Percentiles rank a stretch among this genome's conserved stretches.
Conservation (phyloP, 2,329 filamentous ascomycete species). For the Pseudocercospora musae region DNA sequence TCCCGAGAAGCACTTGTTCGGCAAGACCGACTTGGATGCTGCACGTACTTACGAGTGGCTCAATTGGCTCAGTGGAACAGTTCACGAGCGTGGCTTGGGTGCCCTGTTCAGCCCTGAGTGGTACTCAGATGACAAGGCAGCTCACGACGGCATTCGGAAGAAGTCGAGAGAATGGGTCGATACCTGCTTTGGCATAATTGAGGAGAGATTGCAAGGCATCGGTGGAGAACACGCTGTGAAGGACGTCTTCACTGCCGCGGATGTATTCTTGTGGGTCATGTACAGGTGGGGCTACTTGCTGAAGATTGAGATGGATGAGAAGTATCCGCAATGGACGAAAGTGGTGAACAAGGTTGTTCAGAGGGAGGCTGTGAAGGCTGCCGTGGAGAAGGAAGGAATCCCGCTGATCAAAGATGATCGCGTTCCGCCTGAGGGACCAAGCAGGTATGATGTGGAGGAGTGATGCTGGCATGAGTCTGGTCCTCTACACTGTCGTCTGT, state of each 20-base stretch:
- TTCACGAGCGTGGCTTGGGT: conserved; percentile 8
- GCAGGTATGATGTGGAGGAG: background rate
- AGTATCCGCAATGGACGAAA: conserved; percentile 5
- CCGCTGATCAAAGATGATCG: background rate
- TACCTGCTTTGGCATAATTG: conserved; percentile 3
- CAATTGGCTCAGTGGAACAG: conserved; percentile 8
- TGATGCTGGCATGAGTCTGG: background rate
- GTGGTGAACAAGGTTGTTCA: background rate
- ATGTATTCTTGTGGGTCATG: conserved; percentile 2
- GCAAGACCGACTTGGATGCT: background rate
- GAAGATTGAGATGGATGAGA: conserved; percentile 5
- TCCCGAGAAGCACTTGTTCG: conserved; percentile 6
- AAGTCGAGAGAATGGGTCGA: conserved; percentile 5
- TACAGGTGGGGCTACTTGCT: conserved; percentile 2
- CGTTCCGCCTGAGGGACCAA: background rate
- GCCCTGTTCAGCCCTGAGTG: conserved; percentile 7
- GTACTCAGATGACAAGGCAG: background rate
- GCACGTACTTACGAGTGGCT: conserved; percentile 6
- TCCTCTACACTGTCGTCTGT: background rate
- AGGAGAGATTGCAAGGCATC: background rate
- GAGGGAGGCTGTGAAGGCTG: conserved; percentile 9
- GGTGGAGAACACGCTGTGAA: background rate
- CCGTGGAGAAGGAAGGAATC: background rate
- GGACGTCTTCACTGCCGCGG: conserved; percentile 2
- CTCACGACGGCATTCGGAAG: conserved; percentile 1